Conservation (phyloP, 148 eudicot genomes). For the Hydrangea macrophylla region DNA sequence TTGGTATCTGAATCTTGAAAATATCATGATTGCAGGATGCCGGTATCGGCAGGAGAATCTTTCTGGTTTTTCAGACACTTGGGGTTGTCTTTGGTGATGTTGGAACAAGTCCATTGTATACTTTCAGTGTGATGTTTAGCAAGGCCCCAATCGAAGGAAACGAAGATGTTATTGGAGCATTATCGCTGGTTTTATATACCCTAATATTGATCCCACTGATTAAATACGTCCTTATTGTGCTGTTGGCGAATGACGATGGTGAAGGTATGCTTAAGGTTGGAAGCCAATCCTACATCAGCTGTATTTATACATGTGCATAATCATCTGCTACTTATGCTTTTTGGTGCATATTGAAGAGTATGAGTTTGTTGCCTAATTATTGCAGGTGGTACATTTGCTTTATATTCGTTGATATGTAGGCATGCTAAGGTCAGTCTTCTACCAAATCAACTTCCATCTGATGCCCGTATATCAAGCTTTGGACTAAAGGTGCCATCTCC, state of each 20-base stretch:
- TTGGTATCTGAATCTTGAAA: slow-evolving; percentile 17
- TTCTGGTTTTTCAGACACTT: slow-evolving; percentile 74
- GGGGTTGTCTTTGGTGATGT: slow-evolving; percentile 99
- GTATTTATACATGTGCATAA: neutral
- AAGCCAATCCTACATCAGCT: slow-evolving; percentile 8
- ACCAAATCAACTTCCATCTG: slow-evolving; percentile 93
- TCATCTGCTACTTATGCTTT: slow-evolving; percentile 6
- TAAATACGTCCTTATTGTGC: slow-evolving; percentile 81
- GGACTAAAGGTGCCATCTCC: slow-evolving; percentile 93
- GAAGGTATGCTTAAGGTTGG: slow-evolving; percentile 60
- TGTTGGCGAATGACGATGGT: slow-evolving; percentile 98
- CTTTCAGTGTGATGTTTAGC: slow-evolving; percentile 94
- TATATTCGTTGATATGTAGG: slow-evolving; percentile 91
- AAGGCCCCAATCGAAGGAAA: slow-evolving; percentile 82
- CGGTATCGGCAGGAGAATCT: slow-evolving; percentile 55
- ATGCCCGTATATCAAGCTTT: slow-evolving; percentile 93
- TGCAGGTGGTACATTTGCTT: slow-evolving; percentile 98
- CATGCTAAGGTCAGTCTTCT: slow-evolving; percentile 96
- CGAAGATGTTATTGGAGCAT: slow-evolving; percentile 90
- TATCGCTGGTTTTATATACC: slow-evolving; percentile 89
- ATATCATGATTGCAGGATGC: slow-evolving; percentile 73
- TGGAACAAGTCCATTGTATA: slow-evolving; percentile 93
- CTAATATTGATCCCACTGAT: slow-evolving; percentile 71
- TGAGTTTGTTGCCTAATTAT: slow-evolving; percentile 17
- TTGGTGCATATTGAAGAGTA: slow-evolving; percentile 13